phyloP scores from a whole-genome alignment of 2,329 filamentous ascomycete genomes.

The Macrophomina tecta region DNA sequence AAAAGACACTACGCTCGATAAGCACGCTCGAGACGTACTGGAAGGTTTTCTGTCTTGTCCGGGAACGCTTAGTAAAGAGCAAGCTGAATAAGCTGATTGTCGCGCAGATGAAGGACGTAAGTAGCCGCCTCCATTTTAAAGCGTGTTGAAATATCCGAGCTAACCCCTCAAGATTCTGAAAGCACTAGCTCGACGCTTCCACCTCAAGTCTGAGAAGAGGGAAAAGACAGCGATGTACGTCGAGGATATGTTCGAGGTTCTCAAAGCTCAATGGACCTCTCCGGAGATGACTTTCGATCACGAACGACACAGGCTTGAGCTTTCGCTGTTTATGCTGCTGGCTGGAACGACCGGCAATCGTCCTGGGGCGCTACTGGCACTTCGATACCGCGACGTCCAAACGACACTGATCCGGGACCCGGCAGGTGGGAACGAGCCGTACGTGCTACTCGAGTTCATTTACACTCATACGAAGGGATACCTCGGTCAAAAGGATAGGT shows the following conservation, averaged over 20 bases:
- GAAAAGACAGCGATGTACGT: not conserved
- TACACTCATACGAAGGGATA: constrained; percentile 33
- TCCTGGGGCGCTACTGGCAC: not conserved
- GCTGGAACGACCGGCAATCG: not conserved
- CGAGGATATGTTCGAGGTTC: not conserved
- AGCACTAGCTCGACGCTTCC: not conserved
- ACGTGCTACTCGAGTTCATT: constrained; percentile 30
- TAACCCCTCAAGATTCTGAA: not conserved
- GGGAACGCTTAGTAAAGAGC: not conserved
- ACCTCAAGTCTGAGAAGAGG: not conserved
- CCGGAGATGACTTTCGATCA: not conserved
- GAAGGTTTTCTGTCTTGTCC: not conserved
- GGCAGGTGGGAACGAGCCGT: constrained; percentile 19
- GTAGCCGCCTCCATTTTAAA: not conserved
- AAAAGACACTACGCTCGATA: not conserved
- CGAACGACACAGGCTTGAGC: not conserved
- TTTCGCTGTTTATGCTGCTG: not conserved
- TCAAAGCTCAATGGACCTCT: not conserved
- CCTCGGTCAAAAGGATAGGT: constrained; percentile 32
- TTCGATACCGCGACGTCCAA: not conserved
- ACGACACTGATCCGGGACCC: not conserved
- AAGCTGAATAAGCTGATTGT: not conserved
- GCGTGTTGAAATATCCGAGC: not conserved
- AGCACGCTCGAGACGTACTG: not conserved
- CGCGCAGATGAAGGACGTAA: not conserved